Conservation (phyloP, 805 yeast genomes). For the Brettanomyces naardenensis region DNA sequence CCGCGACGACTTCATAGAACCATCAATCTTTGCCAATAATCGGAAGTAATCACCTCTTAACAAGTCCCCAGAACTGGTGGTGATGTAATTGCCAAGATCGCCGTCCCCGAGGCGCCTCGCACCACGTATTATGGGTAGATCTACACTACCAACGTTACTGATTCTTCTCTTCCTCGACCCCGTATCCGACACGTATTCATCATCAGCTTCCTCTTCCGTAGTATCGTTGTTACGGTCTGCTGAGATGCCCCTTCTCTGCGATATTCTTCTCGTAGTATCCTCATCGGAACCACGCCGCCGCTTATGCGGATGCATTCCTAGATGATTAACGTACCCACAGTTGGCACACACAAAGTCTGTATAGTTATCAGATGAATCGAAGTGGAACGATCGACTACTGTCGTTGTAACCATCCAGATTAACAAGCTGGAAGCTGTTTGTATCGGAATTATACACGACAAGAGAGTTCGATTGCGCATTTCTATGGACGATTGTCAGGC, state of each 20-base stretch:
- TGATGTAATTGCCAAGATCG: conserved; percentile 3
- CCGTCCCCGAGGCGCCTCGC: not conserved
- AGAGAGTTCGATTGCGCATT: conserved; percentile 20
- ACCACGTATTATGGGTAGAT: no score
- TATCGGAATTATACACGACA: conserved; percentile 22
- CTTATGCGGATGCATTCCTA: not conserved
- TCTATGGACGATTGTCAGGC: conserved; percentile 10
- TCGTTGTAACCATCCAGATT: conserved; percentile 9
- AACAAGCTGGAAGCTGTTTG: conserved; percentile 21
- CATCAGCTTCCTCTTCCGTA: not conserved
- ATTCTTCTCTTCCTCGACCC: not conserved
- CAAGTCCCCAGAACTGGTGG: conserved; percentile 12
- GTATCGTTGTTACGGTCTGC: not conserved
- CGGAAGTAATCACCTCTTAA: conserved; percentile 23
- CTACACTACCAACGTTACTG: not conserved
- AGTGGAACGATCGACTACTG: not conserved
- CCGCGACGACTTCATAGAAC: conserved; percentile 4
- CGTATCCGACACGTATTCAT: not conserved
- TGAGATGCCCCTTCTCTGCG: not conserved
- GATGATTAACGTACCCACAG: conserved; percentile 17
- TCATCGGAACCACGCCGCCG: not conserved
- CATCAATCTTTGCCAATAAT: conserved; percentile 14
- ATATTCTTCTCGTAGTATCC: not conserved
- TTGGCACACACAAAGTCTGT: conserved; percentile 17
- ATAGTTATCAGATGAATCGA: not conserved